Conservation (phyloP, 352 stramenopile genomes). For the Peronospora destructor region DNA sequence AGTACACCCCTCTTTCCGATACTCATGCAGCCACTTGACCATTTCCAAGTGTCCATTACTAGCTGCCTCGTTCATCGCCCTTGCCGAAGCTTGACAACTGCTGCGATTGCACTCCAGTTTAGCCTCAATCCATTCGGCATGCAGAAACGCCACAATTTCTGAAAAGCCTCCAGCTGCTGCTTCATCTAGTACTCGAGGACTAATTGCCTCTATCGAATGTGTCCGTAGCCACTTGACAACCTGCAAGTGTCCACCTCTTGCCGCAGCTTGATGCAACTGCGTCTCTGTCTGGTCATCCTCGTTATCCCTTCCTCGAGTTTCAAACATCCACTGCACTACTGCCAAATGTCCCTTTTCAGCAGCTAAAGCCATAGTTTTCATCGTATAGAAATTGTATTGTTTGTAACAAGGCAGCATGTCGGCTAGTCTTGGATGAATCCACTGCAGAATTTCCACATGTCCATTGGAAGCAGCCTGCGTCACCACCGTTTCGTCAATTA, state of each 20-base stretch:
- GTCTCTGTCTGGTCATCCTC: slow-evolving; percentile 1
- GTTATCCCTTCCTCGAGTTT: slow-evolving; percentile 1
- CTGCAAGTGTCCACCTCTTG: slow-evolving; percentile 21
- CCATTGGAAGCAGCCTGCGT: slow-evolving; percentile 16
- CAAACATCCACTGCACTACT: slow-evolving; percentile 24
- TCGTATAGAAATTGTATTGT: slow-evolving; percentile 13
- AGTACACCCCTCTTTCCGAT: slow-evolving; percentile 23
- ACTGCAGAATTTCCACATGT: slow-evolving; percentile 16
- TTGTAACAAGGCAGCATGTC: slow-evolving; percentile 5
- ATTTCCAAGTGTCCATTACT: slow-evolving; percentile 25
- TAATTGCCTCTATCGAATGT: slow-evolving; percentile 13
- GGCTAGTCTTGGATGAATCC: slow-evolving; percentile 9
- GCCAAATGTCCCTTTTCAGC: slow-evolving; percentile 25
- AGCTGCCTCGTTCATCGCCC: slow-evolving; percentile 25
- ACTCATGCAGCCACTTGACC: slow-evolving; percentile 27
- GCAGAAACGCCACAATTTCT: slow-evolving; percentile 25
- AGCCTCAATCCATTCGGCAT: slow-evolving; percentile 11
- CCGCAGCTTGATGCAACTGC: slow-evolving; percentile 22
- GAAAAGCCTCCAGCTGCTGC: slow-evolving; percentile 19
- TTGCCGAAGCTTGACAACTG: slow-evolving; percentile 12
- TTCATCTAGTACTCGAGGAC: slow-evolving; percentile 18
- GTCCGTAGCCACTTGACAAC: slow-evolving; percentile 25
- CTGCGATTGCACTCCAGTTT: slow-evolving; percentile 15
- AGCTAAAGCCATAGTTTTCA: slow-evolving; percentile 8
- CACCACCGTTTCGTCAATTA: slow-evolving; percentile 11